Conservation (phyloP, 1,284 basidiomycete genomes). For the Ustilago cynodontis region DNA sequence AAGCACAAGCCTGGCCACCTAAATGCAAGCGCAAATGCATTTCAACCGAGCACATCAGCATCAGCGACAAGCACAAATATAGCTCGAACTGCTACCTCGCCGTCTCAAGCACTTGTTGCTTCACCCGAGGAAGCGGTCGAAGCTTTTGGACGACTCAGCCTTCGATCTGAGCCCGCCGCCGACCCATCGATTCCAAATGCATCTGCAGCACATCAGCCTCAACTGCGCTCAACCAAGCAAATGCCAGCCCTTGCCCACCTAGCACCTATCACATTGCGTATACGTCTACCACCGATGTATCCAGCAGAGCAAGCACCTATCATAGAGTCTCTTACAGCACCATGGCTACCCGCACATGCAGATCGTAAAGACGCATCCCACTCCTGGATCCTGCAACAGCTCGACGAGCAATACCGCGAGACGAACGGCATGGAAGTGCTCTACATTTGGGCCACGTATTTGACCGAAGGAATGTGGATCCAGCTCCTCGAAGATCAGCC, state of each 20-base stretch:
- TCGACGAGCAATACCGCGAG: constrained; percentile 36
- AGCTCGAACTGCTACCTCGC: not conserved
- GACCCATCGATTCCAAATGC: not conserved
- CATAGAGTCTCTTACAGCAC: constrained; percentile 30
- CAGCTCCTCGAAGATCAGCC: constrained; percentile 19
- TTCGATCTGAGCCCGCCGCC: not conserved
- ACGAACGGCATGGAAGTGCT: constrained; percentile 38
- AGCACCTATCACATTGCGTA: constrained; percentile 31
- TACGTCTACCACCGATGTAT: constrained; percentile 35
- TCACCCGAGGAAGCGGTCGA: not conserved
- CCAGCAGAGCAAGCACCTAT: constrained; percentile 28
- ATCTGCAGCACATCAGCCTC: not conserved
- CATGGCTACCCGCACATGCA: constrained; percentile 26
- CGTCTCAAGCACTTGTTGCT: not conserved
- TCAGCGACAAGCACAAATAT: not conserved
- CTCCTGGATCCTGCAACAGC: constrained; percentile 28
- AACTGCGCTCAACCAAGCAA: constrained; percentile 2
- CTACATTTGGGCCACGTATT: constrained; percentile 44
- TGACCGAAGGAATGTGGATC: constrained; percentile 43
- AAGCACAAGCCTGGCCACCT: constrained; percentile 9
- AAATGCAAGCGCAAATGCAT: constrained; percentile 22
- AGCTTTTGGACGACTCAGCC: constrained; percentile 3
- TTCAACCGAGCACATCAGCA: constrained; percentile 10
- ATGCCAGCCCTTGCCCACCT: constrained; percentile 30
- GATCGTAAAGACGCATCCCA: not conserved